Evolutionary conservation across 129 eudicot genomes (phyloP), one percentile per base, ranked within the genome.

Genomic region (Tanacetum coccineum): DNA sequence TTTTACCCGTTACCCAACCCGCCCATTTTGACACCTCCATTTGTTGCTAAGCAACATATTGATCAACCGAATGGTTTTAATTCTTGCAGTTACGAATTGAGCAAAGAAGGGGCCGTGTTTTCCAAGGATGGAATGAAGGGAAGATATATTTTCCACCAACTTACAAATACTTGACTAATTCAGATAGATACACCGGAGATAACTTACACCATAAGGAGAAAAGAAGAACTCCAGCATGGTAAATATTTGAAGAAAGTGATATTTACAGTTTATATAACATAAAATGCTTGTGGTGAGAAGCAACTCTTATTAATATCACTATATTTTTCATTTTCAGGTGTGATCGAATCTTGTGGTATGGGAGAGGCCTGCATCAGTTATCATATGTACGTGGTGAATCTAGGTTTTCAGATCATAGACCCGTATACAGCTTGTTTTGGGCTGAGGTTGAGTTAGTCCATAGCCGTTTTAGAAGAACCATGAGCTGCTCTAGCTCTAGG

Each of bases 191-290:
- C 63, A 81, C 96, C 0, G 98, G 95, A 6, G 96, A 88, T 54
- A 85, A 84, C 74, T 70, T 86, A 82, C 95, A 82, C 18, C 96
- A 89, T 17, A 93, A 88, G 81, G 90, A 86, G 78, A 93, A 93
- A 75, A 73, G 92, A 55, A 59, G 96, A 71, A 93, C 98, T n/a
- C 98, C 98, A 6, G 98, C 98, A 55, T 93, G 98, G 98, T 93
- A 89, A 64, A 30, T 13, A 22, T 60, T 59, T 19, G 2, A 3
- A 20, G 13, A 5, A 25, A 17, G 12, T 44, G 8, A 62, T 26
- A 54, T 48, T 28, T 15, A 21, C 22, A 19, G 0, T 40, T 20
- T 61, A 2, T 45, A 55, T 13, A 18, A 40, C 20, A 39, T 1
- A 25, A 1, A 70, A 28, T 25, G 14, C 9, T 13, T 26, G 7